phyloP scores from a whole-genome alignment of 2,329 filamentous ascomycete species.

The Aureobasidium melanogenum region DNA sequence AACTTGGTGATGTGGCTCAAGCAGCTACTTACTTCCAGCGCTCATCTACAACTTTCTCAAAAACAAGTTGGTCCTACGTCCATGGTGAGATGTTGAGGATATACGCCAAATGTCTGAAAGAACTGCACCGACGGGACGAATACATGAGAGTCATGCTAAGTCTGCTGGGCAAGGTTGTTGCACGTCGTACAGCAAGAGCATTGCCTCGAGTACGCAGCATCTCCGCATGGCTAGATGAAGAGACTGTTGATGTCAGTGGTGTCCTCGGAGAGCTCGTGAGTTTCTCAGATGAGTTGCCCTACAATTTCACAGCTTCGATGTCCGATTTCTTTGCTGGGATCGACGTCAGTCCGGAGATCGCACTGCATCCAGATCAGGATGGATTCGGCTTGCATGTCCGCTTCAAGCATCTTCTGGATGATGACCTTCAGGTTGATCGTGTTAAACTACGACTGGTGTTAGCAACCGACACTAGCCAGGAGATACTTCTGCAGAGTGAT shows the following conservation, averaged over 20 bases:
- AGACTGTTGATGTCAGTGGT: slow-evolving; percentile 28
- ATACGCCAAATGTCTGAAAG: slow-evolving; percentile 73
- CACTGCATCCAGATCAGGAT: slow-evolving; percentile 63
- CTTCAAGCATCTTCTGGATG: slow-evolving; percentile 63
- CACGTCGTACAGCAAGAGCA: slow-evolving; percentile 29
- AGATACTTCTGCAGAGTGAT: slow-evolving; percentile 55
- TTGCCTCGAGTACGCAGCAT: not conserved
- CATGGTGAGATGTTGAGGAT: slow-evolving; percentile 79
- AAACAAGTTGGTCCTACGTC: slow-evolving; percentile 67
- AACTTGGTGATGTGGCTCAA: slow-evolving; percentile 61
- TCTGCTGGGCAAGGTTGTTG: slow-evolving; percentile 58
- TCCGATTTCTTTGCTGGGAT: slow-evolving; percentile 65
- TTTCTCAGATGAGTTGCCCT: slow-evolving; percentile 41
- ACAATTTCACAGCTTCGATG: slow-evolving; percentile 60
- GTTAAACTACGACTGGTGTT: slow-evolving; percentile 56
- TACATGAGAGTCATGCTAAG: slow-evolving; percentile 69
- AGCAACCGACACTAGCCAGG: slow-evolving; percentile 49
- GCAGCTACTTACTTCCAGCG: slow-evolving; percentile 72
- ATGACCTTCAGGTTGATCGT: slow-evolving; percentile 57
- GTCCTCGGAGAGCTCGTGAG: slow-evolving; percentile 36
- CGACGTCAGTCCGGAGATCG: slow-evolving; percentile 57
- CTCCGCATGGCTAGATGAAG: slow-evolving; percentile 31
- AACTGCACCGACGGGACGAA: slow-evolving; percentile 66
- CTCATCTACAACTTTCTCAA: slow-evolving; percentile 69
- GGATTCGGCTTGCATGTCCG: slow-evolving; percentile 63